Evolutionary conservation across 371 early-diverging fungal species (phyloP), one percentile per base, ranked within the genome.

Genomic region (Coemansia sp.): DNA sequence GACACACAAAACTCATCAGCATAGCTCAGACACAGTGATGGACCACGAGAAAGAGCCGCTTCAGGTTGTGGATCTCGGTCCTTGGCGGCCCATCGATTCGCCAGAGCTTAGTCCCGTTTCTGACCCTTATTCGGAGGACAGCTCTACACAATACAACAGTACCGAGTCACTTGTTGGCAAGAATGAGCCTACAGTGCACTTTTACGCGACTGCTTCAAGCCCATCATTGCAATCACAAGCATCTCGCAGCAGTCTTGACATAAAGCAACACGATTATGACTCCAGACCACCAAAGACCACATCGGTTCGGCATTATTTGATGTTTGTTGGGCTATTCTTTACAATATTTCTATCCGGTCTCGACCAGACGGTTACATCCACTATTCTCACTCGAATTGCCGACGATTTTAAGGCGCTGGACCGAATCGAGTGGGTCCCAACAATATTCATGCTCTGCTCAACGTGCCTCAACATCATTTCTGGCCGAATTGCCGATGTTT

Each of bases 321-420:
- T 56, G 14, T 77, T 77, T 23, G 40, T 64, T 6, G 78, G 78
- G 12, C 66, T 87, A 55, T 65, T 71, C 16, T 68, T 87, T 21
- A 84, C 84, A 1, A 78, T 88, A 9, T 88, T 89, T 67, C 75
- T 90, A 6, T 84, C 86, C 1, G 84, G 86, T 6, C 80, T 91
- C 33, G 90, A 86, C 71, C 87, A 88, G 69, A 92, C 91, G 0
- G 89, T 94, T 57, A 88, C 92, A 5, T 82, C 92, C 8, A 90
- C 89, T 2, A 90, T 92, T 16, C 71, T 92, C 56, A 88, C 90
- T 1, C 72, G 75, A 3, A 89, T 92, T 0, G 71, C 73, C 16
- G 51, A 75, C 28, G 94, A 93, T 55, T 93, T 93, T 69, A 83
- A 88, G 48, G 81, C 84, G 2, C 75, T 91, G 3, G 80, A 81